Percentiles rank a stretch among this genome's conserved stretches.
Conservation (phyloP, 768 basidiomycete species). For the Mycena filopes region DNA sequence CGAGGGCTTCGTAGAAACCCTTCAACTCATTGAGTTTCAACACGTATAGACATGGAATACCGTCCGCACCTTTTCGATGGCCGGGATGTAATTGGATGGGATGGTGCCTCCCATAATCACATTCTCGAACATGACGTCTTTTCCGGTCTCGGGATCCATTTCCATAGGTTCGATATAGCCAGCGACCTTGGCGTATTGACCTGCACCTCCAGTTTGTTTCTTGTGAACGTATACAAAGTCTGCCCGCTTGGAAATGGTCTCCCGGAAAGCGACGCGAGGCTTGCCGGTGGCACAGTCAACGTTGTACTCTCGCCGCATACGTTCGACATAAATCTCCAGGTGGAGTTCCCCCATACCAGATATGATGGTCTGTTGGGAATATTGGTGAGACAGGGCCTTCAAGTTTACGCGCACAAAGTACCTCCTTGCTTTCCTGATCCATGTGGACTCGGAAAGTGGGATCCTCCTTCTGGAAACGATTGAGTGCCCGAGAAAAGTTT, state of each 20-base stretch:
- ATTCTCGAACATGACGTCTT: slow-evolving; percentile 87
- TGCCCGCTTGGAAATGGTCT: slow-evolving; percentile 87
- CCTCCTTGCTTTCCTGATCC: slow-evolving; percentile 94
- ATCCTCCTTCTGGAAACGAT: slow-evolving; percentile 98
- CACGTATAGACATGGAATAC: neutral
- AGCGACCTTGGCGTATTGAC: slow-evolving; percentile 94
- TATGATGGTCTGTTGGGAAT: slow-evolving; percentile 85
- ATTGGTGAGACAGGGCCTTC: neutral
- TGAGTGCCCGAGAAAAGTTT: slow-evolving; percentile 95
- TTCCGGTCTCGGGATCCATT: slow-evolving; percentile 75
- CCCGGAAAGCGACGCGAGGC: slow-evolving; percentile 96
- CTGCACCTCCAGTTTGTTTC: slow-evolving; percentile 98
- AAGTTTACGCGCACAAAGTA: slow-evolving; percentile 41
- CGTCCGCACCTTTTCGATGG: slow-evolving; percentile 82
- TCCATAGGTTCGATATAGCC: slow-evolving; percentile 94
- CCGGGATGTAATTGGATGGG: slow-evolving; percentile 92
- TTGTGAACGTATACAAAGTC: slow-evolving; percentile 94
- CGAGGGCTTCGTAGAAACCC: slow-evolving; percentile 95
- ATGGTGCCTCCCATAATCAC: slow-evolving; percentile 93
- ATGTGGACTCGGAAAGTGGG: slow-evolving; percentile 98
- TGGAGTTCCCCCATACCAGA: slow-evolving; percentile 99
- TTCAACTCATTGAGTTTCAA: slow-evolving; percentile 39
- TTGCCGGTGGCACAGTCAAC: slow-evolving; percentile 94
- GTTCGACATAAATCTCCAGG: slow-evolving; percentile 98
- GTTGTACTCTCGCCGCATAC: slow-evolving; percentile 98